Conservation (phyloP, 2,329 filamentous ascomycete genomes). For the Emmonsia crescens region DNA sequence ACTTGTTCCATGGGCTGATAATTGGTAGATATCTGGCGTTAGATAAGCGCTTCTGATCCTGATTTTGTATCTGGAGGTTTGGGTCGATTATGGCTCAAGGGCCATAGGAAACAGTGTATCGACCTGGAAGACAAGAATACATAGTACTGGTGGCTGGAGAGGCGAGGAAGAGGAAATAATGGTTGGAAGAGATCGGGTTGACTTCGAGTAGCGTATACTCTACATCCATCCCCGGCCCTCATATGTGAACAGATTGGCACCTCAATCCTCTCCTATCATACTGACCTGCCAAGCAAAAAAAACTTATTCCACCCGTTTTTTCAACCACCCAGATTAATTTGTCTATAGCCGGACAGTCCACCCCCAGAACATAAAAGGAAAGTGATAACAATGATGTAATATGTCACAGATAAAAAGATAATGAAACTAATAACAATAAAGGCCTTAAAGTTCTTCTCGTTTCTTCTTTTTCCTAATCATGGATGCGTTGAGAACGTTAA, state of each 20-base stretch:
- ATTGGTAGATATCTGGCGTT: not conserved
- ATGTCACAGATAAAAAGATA: not conserved
- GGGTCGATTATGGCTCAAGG: too few relatives aligned
- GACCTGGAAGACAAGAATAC: too few relatives aligned
- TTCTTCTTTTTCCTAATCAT: conserved; percentile 34
- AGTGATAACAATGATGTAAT: not conserved
- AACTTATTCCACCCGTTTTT: not conserved
- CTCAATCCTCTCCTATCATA: not conserved
- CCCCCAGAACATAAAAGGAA: not conserved
- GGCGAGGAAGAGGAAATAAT: not conserved
- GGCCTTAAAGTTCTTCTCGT: not conserved
- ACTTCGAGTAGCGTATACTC: not conserved
- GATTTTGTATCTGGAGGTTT: not conserved
- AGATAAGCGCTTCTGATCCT: not conserved
- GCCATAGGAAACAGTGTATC: too few relatives aligned
- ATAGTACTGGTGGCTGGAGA: not conserved
- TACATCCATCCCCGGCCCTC: not conserved
- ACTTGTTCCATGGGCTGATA: not conserved
- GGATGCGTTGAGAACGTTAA: conserved; percentile 30
- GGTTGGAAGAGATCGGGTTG: not conserved
- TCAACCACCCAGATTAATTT: not conserved
- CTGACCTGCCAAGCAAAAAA: not conserved
- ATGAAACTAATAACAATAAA: not conserved
- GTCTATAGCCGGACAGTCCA: not conserved
- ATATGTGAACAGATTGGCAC: not conserved